Conservation (phyloP, 208 protist species). For the Trypanosoma melophagium region DNA sequence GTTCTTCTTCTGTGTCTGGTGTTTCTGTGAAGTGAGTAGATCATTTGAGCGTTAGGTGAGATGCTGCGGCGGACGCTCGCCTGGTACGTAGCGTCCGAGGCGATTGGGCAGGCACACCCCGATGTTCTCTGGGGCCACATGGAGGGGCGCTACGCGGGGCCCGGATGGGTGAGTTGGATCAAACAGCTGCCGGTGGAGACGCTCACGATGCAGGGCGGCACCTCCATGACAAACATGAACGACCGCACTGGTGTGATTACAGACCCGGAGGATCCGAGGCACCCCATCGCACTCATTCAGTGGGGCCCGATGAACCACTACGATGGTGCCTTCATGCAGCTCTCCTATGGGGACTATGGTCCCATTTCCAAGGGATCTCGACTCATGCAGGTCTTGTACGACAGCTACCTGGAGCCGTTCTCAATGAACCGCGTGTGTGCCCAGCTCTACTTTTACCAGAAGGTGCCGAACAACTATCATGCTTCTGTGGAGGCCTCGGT, state of each 20-base stretch:
- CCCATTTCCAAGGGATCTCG: slow-evolving; percentile 52
- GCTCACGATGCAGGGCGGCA: slow-evolving; percentile 74
- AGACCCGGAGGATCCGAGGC: slow-evolving; percentile 83
- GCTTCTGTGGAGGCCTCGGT: slow-evolving; percentile 72
- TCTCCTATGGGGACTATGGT: slow-evolving; percentile 71
- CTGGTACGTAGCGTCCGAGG: slow-evolving; percentile 36
- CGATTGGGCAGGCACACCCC: slow-evolving; percentile 77
- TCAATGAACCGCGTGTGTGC: slow-evolving; percentile 87
- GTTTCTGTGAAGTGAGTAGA: too few species aligned
- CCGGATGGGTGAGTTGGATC: slow-evolving; percentile 74
- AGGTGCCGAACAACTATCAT: slow-evolving; percentile 90
- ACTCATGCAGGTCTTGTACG: slow-evolving; percentile 87
- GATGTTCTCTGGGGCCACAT: slow-evolving; percentile 84
- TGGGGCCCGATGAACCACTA: slow-evolving; percentile 54
- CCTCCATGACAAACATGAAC: slow-evolving; percentile 75
- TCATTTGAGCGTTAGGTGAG: neutral
- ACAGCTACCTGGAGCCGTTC: slow-evolving; percentile 89
- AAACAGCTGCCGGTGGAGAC: slow-evolving; percentile 73
- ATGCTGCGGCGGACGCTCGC: slow-evolving; percentile 78
- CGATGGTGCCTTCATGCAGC: slow-evolving; percentile 69
- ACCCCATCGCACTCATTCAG: slow-evolving; percentile 73
- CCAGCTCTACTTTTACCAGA: slow-evolving; percentile 82
- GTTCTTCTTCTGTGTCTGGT: too few species aligned
- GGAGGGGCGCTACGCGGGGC: slow-evolving; percentile 79
- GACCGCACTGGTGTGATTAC: slow-evolving; percentile 72